Evolutionary conservation across 225 moss, liverwort and hornwort genomes (phyloP).

Genomic region (Antitrichia curtipendula): DNA sequence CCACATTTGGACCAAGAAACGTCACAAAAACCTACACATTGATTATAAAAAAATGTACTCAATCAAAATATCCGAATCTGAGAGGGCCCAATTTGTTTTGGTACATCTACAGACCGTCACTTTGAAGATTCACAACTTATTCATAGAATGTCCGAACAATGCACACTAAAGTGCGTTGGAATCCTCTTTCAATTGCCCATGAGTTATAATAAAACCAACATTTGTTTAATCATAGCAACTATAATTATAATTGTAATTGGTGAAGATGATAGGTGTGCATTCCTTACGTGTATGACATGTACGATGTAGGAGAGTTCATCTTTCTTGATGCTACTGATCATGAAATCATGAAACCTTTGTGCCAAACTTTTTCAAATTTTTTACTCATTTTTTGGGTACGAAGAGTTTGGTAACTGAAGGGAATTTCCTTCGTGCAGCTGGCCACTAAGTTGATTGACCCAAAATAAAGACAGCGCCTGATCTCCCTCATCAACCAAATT

Average conservation of each 20-base stretch:
- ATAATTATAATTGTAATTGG: neutral
- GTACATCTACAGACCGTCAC: fast-evolving
- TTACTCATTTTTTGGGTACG: neutral
- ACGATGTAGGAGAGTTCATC: neutral
- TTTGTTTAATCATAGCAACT: neutral
- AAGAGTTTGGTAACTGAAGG: neutral
- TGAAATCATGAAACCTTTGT: neutral
- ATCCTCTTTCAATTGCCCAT: neutral
- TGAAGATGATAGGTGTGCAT: neutral
- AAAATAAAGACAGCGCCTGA: neutral
- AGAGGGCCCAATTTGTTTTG: too few species aligned
- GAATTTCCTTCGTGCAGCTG: neutral
- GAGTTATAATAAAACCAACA: neutral
- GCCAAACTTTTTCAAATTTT: neutral
- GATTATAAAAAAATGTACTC: neutral
- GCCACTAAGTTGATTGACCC: neutral
- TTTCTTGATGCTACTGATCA: neutral
- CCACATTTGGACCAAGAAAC: neutral
- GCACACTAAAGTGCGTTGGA: fast-evolving
- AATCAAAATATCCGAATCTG: neutral
- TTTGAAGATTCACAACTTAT: neutral
- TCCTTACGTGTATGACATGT: neutral
- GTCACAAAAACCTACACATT: fast-evolving
- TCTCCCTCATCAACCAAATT: neutral
- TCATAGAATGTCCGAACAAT: too few species aligned